Base-by-base conservation (phyloP, 805 yeast species). In the Candida wancherniae region DNA sequence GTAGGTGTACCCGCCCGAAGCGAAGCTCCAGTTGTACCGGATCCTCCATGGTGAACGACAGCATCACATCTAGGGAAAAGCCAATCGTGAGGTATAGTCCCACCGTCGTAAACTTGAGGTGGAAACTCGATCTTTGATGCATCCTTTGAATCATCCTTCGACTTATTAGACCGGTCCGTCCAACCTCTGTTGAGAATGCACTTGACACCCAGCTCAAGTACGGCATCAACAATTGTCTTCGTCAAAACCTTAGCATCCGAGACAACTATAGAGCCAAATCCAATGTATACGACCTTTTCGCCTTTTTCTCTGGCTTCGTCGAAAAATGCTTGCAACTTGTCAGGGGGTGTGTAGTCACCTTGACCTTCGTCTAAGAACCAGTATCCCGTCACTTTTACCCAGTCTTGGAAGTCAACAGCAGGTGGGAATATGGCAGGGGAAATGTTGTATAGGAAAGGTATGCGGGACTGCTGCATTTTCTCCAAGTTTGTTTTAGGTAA, bases 21-120 rank as follows among this genome's bases (percentile, higher is more conserved):
- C 2, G 94, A 73, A 0, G 96, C 95, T 6, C 97, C 97, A 0
- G 97, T 90, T 0, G 97, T 85, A 2, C 97, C 97, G 0, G 95
- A 81, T 0, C 97, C 97, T 22, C 97, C 97, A 53, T 90, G 97
- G 53, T 90, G 97, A 4, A 90, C 96, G 0, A 95, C 95, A 0
- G 90, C 96, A 58, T 90, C 95, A 25, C 90, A 65, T 39, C 75
- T 77, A 0, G 90, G 82, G 57, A 90, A 90, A 21, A 90, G 61
- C 97, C 97, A 90, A 51, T 87, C 95, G 53, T 90, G 97, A 0
- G 96, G 95, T 9, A 84, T 67, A 7, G 79, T 52, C 2, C 92
- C 92, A 5, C 84, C 63, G 41, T 75, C 77, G 50, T 61, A 84
- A 2, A 90, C 71, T 44, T 77, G 77, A 0, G 64, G 60, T 1